phyloP scores from a whole-genome alignment of 2,329 filamentous ascomycete species.

The Sporothrix curviconia region DNA sequence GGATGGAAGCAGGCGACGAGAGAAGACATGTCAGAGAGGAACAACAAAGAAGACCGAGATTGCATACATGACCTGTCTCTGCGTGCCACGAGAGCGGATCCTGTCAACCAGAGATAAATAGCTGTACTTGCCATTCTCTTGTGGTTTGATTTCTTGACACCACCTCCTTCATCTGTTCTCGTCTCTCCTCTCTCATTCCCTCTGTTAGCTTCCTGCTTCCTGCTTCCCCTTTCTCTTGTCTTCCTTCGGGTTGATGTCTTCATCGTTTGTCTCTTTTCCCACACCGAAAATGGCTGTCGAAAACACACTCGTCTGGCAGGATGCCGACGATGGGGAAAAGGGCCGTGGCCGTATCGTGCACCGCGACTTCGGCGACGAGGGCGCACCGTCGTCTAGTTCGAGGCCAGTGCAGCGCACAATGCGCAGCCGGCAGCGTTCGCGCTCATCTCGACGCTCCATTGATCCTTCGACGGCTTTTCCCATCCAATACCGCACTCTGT shows the following conservation, averaged over 20 bases:
- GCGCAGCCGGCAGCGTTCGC: neutral
- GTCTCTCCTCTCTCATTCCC: neutral
- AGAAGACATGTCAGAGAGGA: neutral
- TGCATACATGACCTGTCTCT: neutral
- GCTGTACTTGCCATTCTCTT: neutral
- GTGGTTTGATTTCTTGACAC: neutral
- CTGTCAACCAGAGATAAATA: slow-evolving; percentile 1
- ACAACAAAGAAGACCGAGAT: neutral
- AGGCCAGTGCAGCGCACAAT: neutral
- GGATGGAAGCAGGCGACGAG: neutral
- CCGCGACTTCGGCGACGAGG: neutral
- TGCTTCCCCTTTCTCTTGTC: neutral
- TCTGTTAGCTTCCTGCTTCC: neutral
- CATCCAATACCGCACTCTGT: slow-evolving; percentile 49
- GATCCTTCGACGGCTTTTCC: slow-evolving; percentile 39
- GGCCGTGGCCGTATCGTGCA: neutral
- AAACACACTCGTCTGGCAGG: slow-evolving; percentile 4
- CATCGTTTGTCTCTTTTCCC: neutral
- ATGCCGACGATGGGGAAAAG: neutral
- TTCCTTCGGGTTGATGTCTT: neutral
- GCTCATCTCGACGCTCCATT: slow-evolving; percentile 27
- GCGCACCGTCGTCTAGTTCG: neutral
- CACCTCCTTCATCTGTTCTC: neutral
- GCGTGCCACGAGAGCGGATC: neutral
- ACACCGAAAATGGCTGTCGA: neutral